phyloP scores from a whole-genome alignment of 2,329 filamentous ascomycete genomes.

The Macrophomina phaseolina region DNA sequence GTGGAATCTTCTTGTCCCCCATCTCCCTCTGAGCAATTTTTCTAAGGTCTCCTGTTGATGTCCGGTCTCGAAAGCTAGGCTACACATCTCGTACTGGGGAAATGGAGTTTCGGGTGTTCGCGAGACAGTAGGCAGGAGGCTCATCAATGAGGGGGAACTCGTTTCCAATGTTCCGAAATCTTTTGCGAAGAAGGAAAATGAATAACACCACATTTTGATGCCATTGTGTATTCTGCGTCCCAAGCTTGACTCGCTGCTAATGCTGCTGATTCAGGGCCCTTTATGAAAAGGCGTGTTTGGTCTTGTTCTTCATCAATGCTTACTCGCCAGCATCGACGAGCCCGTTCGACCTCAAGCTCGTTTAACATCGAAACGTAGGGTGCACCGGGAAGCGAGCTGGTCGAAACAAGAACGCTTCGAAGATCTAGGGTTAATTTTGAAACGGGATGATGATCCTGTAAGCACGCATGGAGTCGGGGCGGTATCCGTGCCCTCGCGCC shows the following conservation, averaged over 20 bases:
- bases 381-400: slow-evolving; percentile 17
- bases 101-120: slow-evolving; percentile 21
- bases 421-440: not conserved
- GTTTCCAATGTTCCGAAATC: slow-evolving; percentile 16
- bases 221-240: not conserved
- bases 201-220: slow-evolving; percentile 14
- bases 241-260: slow-evolving; percentile 1
- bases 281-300: not conserved
- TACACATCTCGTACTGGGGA: slow-evolving; percentile 10
- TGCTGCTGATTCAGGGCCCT: not conserved
- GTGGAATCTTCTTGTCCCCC: slow-evolving; percentile 9
- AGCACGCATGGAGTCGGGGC: not conserved
- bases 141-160: slow-evolving; percentile 1
- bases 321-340: not conserved
- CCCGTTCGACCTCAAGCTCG: not conserved
- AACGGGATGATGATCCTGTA: slow-evolving; percentile 1
- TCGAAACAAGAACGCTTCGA: slow-evolving; percentile 4
- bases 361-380: slow-evolving; percentile 12
- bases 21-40: slow-evolving; percentile 11
- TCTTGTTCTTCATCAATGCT: not conserved
- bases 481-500: slow-evolving; percentile 4
- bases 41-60: slow-evolving; percentile 14
- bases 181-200: slow-evolving; percentile 10
- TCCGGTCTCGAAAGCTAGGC: slow-evolving; percentile 15
- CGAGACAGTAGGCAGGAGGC: slow-evolving; percentile 9